A percentile compares a stretch with the other conserved stretches of the same genome.
phyloP scores from a whole-genome alignment of 202 grass and related monocot species.

The Alloteropsis angusta region DNA sequence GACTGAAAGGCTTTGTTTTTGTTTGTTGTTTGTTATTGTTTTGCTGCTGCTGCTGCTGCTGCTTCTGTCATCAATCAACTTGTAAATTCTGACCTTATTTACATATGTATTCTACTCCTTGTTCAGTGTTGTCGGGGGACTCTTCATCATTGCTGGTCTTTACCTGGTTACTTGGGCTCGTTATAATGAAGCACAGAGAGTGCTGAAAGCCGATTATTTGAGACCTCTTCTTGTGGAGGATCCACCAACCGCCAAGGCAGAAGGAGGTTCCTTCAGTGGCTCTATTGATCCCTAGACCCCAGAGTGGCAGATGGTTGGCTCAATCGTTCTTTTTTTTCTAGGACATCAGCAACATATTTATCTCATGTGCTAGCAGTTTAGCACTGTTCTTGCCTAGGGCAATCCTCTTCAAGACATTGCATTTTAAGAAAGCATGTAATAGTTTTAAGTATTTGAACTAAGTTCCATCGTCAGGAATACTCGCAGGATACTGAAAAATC shows the following conservation, averaged over 20 bases:
- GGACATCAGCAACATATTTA: conserved; percentile 7
- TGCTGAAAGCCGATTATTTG: conserved; percentile 13
- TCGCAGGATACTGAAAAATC: not conserved
- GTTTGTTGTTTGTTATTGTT: no score
- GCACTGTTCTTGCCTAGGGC: not conserved
- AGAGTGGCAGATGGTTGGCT: not conserved
- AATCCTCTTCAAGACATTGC: not conserved
- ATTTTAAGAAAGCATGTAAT: conserved; percentile 1
- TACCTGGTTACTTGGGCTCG: conserved; percentile 87
- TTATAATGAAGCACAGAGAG: conserved; percentile 43
- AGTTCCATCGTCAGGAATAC: conserved; percentile 4
- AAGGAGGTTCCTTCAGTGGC: conserved; percentile 28
- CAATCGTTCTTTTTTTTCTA: not conserved
- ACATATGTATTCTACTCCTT: not conserved
- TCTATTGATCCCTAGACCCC: conserved; percentile 37
- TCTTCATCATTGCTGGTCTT: conserved; percentile 69
- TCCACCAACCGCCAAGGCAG: conserved; percentile 27
- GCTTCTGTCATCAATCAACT: not conserved
- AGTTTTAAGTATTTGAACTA: not conserved
- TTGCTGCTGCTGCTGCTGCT: no score
- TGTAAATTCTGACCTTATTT: not conserved
- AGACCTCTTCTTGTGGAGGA: conserved; percentile 42
- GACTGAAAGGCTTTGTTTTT: no score
- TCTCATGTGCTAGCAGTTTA: not conserved
- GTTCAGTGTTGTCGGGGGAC: conserved; percentile 62